A percentile compares a stretch with the other conserved stretches of the same genome.
These are phyloP conservation scores for Diplodia seriata DNA, from an alignment of 2,329 filamentous ascomycete genomes.

Conservation along the genomic window DNA sequence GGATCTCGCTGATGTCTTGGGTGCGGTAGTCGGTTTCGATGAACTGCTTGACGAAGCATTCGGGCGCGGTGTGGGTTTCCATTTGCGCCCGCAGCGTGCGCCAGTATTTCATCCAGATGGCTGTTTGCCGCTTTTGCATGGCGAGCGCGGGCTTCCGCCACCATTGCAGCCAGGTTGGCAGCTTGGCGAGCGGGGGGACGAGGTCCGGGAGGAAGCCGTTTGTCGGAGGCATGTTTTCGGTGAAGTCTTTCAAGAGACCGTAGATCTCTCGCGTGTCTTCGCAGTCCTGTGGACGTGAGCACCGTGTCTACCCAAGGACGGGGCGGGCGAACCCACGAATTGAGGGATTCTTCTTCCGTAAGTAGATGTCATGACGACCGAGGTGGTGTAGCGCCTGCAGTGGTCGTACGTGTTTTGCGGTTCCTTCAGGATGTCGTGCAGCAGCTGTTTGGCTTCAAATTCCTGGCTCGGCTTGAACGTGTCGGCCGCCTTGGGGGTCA, in stretches of 20 bases:
- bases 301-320: not conserved
- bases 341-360: constrained; percentile 45
- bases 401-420: constrained; percentile 37
- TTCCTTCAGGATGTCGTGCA: constrained; percentile 50
- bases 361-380: constrained; percentile 48
- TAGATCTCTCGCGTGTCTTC: constrained; percentile 45
- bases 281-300: constrained; percentile 38
- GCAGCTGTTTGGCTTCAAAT: constrained; percentile 55
- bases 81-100: constrained; percentile 42
- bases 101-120: constrained; percentile 45
- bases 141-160: constrained; percentile 42
- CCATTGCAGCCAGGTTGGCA: constrained; percentile 43
- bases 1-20: constrained; percentile 45
- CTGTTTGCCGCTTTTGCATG: constrained; percentile 43
- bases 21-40: constrained; percentile 48
- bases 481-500: constrained; percentile 47
- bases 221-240: constrained; percentile 38
- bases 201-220: constrained; percentile 45
- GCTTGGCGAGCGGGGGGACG: constrained; percentile 40
- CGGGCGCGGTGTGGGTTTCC: constrained; percentile 43
- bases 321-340: constrained; percentile 38
- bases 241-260: constrained; percentile 47
- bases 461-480: constrained; percentile 55
- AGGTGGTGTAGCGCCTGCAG: constrained; percentile 41
- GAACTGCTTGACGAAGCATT: constrained; percentile 47